Base-by-base conservation (phyloP, 78 protist species). In the Cavenderia fasciculata region DNA sequence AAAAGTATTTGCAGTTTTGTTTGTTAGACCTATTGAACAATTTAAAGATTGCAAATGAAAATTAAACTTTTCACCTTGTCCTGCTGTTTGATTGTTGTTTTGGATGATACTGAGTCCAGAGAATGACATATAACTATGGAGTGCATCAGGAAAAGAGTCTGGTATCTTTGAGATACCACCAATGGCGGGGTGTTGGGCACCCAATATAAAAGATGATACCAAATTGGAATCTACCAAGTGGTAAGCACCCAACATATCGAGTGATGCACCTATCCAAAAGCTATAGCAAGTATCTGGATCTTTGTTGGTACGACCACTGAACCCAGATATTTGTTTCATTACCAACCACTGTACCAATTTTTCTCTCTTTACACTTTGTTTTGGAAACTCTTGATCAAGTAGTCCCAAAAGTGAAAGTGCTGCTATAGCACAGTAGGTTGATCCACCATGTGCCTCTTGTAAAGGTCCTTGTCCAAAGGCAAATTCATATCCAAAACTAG, bases 271-370 rank as follows among this genome's bases (percentile, higher is more conserved):
- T n/a, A 96, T 75, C 99, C 99, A 98, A 76, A 84, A 98, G 23
- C 97, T 74, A 89, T 98, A 98, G 95, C 99, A 98, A 11, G 96
- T 59, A 68, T 98, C 99, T 25, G 93, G 98, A 7, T 95, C 94
- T 74, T 98, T 98, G 92, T 97, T 95, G n/a, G 96, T 94, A 1
- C 99, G 72, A 7, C 99, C 99, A 7, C 76, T 61, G 76, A 98
- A 98, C 8, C 99, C 99, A 6, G 86, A 43, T 23, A 89, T 66
- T 36, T 93, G 97, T 31, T 92, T 71, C 7, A 46, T 70, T 12
- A 49, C 63, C 21, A 90, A 70, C 95, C 92, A 92, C 12, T 46
- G 63, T 8, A 76, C 12, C 6, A 92, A 40, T n/a, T 44, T 21
- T 2, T 72, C 74, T 21, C 56, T n/a, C n/a, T n/a, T n/a, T n/a